These are phyloP conservation scores for Przewalskia tangutica DNA, from an alignment of 257 asterid species.

Conservation along the genomic window DNA sequence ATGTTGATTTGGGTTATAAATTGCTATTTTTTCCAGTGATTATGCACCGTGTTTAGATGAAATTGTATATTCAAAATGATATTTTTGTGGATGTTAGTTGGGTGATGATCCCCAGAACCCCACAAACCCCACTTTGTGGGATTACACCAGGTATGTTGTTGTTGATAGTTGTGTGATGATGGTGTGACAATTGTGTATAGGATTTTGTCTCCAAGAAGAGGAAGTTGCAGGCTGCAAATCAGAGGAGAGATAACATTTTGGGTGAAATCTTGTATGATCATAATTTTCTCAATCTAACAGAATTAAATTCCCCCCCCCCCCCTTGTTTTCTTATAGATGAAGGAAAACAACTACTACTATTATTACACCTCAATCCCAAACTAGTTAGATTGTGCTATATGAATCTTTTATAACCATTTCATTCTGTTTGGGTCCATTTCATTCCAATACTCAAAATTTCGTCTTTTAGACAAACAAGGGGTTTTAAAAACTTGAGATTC, in stretches of 20 bases:
- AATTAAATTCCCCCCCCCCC: neutral
- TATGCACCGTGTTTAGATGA: neutral
- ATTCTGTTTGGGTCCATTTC: neutral
- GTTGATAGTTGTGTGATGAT: neutral
- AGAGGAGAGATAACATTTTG: slow-evolving; percentile 18
- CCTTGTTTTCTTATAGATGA: neutral
- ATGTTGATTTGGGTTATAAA: neutral
- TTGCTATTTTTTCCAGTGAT: neutral
- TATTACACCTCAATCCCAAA: neutral
- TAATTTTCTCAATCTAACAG: neutral
- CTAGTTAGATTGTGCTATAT: neutral
- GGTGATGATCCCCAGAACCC: neutral
- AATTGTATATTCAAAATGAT: neutral
- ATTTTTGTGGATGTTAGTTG: neutral
- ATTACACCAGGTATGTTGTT: neutral
- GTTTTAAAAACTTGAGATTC: neutral
- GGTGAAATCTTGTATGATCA: slow-evolving; percentile 39
- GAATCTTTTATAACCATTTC: neutral
- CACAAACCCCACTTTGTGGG: too few relatives aligned
- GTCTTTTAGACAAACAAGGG: neutral
- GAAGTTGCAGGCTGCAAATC: slow-evolving; percentile 41
- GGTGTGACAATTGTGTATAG: slow-evolving; percentile 9
- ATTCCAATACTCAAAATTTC: neutral
- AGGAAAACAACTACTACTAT: neutral
- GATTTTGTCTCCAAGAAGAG: slow-evolving; percentile 44